Conservation (phyloP, 1,284 basidiomycete species). For the Sporisorium scitamineum region DNA sequence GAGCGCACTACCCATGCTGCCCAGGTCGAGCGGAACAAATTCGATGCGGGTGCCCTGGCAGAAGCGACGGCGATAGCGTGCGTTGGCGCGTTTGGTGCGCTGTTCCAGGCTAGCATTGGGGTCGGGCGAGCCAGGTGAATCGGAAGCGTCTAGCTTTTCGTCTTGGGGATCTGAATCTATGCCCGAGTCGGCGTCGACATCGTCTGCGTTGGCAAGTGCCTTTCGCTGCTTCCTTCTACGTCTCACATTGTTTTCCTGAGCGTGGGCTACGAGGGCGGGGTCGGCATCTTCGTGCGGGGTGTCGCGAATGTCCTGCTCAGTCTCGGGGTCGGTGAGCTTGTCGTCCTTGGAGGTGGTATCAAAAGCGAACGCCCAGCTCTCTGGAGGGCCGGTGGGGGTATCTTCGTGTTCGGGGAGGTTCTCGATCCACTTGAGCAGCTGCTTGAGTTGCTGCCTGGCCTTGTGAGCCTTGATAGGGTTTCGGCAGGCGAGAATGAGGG, state of each 20-base stretch:
- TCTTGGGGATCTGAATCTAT: constrained; percentile 10
- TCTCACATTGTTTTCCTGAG: constrained; percentile 48
- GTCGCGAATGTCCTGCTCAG: constrained; percentile 46
- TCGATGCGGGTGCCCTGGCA: constrained; percentile 65
- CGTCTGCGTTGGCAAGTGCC: constrained; percentile 36
- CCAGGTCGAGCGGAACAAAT: constrained; percentile 66
- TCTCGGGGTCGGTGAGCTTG: constrained; percentile 45
- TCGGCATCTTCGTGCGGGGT: constrained; percentile 59
- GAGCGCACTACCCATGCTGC: constrained; percentile 65
- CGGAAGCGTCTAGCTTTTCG: constrained; percentile 4
- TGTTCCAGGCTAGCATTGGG: constrained; percentile 39
- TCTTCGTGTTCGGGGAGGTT: constrained; percentile 59
- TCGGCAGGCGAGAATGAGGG: constrained; percentile 67
- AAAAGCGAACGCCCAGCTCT: constrained; percentile 50
- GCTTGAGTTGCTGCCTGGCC: constrained; percentile 58
- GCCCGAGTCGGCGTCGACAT: constrained; percentile 14
- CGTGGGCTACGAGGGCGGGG: constrained; percentile 49
- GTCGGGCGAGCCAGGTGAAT: constrained; percentile 23
- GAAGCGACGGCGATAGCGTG: constrained; percentile 60
- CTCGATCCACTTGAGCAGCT: constrained; percentile 55
- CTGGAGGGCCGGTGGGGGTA: constrained; percentile 49
- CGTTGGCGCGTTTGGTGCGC: constrained; percentile 57
- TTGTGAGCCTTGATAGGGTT: constrained; percentile 68
- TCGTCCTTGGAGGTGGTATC: constrained; percentile 41
- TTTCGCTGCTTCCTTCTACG: constrained; percentile 47